Base-by-base conservation (phyloP, 2,329 filamentous ascomycete species). In the Magnaporthiopsis incrustans region DNA sequence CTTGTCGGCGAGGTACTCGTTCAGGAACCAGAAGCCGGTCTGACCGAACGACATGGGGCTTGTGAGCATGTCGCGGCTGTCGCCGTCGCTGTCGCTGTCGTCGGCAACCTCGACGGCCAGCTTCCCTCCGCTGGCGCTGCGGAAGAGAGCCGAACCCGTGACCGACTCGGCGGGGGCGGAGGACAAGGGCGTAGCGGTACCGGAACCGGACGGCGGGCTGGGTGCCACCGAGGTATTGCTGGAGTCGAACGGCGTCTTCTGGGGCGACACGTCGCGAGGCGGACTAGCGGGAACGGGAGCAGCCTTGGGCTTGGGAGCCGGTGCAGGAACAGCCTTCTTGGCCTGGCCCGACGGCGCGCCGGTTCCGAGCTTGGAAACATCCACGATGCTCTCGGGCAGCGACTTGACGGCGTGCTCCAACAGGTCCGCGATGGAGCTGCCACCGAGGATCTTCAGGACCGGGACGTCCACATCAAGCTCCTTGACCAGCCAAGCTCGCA, bases 21-120 rank as follows among this genome's bases (percentile, higher is more conserved):
- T 65, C 3, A 77, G 65, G 64, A 77, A 76, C 75, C 76, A 81
- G 64, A 79, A 77, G 1, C 30, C 3, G 6, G 58, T 33, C 58
- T 60, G 58, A n/a, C 27, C 58, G 27, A 60, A 60, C 27, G 58
- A 35, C 27, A 60, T 60, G 22, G 58, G 58, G 58, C 15, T 35
- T 35, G 32, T 60, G 33, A 35, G 33, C 33, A 35, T 35, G 33
- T 35, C 33, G 33, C 6, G n/a, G n/a, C n/a, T n/a, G n/a, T n/a
- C n/a, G n/a, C n/a, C n/a, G n/a, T n/a, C n/a, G n/a, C n/a, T n/a
- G n/a, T n/a, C 2, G 27, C 35, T 60, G 58, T n/a, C 25, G 58
- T 33, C 58, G 27, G 58, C 15, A 60, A 60, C 10, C 58, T 60
- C n/a, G n/a, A n/a, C 58, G 58, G 12, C 35, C 27, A 33, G 32